These are phyloP conservation scores for Beverwykella pulmonaria DNA, from an alignment of 495 filamentous ascomycete genomes.

Conservation along the genomic window DNA sequence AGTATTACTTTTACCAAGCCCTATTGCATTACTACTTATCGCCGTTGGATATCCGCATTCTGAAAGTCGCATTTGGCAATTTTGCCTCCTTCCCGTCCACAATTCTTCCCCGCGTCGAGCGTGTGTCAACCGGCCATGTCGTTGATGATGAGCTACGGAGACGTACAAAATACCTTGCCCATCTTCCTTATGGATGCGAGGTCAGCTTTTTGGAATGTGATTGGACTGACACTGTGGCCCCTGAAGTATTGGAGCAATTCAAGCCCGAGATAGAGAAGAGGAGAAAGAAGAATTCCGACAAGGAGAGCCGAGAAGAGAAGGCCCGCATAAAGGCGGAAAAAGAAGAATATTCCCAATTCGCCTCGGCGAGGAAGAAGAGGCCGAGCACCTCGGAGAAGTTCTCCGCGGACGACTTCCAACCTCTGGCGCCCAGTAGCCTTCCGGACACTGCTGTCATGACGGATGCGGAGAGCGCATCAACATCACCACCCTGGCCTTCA, in stretches of 20 bases:
- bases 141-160: slow-evolving; percentile 88
- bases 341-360: slow-evolving; percentile 62
- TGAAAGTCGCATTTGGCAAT: slow-evolving; percentile 84
- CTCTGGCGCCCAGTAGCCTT: slow-evolving; percentile 55
- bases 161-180: slow-evolving; percentile 85
- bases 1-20: slow-evolving; percentile 88
- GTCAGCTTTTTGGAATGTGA: slow-evolving; percentile 95
- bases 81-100: slow-evolving; percentile 85
- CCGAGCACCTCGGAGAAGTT: slow-evolving; percentile 43
- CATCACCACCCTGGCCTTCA: slow-evolving; percentile 62
- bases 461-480: slow-evolving; percentile 52
- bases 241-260: slow-evolving; percentile 75
- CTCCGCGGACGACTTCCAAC: slow-evolving; percentile 59
- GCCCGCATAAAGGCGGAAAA: slow-evolving; percentile 86
- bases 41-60: slow-evolving; percentile 90
- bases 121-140: slow-evolving; percentile 85
- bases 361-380: slow-evolving; percentile 43
- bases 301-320: slow-evolving; percentile 86
- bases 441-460: slow-evolving; percentile 47
- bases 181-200: slow-evolving; percentile 90
- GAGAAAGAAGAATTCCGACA: slow-evolving; percentile 79
- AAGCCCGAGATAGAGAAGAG: slow-evolving; percentile 74
- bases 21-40: slow-evolving; percentile 91
- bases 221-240: slow-evolving; percentile 86
- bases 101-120: slow-evolving; percentile 87